phyloP scores from a whole-genome alignment of 495 filamentous ascomycete genomes.

The Wilcoxina mikolae region DNA sequence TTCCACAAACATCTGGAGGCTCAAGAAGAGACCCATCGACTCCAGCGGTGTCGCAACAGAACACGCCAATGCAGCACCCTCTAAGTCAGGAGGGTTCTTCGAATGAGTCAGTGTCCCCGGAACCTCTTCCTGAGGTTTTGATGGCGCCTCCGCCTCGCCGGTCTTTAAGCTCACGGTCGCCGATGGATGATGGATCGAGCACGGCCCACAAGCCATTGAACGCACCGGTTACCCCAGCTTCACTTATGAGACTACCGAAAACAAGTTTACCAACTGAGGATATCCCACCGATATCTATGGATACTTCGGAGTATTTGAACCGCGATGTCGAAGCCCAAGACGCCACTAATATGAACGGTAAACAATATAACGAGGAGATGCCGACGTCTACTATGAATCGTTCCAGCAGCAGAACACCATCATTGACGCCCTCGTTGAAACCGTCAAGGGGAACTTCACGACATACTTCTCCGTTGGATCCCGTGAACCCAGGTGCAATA shows the following conservation, averaged over 20 bases:
- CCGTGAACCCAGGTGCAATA: background rate
- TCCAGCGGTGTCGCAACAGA: slow-evolving; percentile 14
- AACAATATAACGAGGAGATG: slow-evolving; percentile 3
- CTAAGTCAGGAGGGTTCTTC: slow-evolving; percentile 45
- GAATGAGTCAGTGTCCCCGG: slow-evolving; percentile 56
- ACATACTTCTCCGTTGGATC: slow-evolving; percentile 1
- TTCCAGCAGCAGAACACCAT: slow-evolving; percentile 4
- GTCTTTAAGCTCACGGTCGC: slow-evolving; percentile 14
- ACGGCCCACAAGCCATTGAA: slow-evolving; percentile 20
- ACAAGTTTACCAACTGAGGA: slow-evolving; percentile 29
- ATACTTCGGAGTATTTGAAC: slow-evolving; percentile 25
- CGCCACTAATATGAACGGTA: background rate
- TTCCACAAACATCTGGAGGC: too few species aligned
- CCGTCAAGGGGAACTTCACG: background rate
- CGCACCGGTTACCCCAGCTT: slow-evolving; percentile 64
- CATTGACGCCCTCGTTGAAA: slow-evolving; percentile 1
- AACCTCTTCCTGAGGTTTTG: slow-evolving; percentile 50
- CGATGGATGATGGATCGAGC: slow-evolving; percentile 12
- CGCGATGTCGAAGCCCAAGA: slow-evolving; percentile 9
- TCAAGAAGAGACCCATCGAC: background rate
- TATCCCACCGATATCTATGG: slow-evolving; percentile 27
- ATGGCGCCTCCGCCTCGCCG: slow-evolving; percentile 47
- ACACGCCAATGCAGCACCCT: slow-evolving; percentile 32
- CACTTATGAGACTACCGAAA: slow-evolving; percentile 58
- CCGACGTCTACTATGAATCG: slow-evolving; percentile 12